phyloP scores from a whole-genome alignment of 345 rosid genomes.

The Eucalyptus marginata region DNA sequence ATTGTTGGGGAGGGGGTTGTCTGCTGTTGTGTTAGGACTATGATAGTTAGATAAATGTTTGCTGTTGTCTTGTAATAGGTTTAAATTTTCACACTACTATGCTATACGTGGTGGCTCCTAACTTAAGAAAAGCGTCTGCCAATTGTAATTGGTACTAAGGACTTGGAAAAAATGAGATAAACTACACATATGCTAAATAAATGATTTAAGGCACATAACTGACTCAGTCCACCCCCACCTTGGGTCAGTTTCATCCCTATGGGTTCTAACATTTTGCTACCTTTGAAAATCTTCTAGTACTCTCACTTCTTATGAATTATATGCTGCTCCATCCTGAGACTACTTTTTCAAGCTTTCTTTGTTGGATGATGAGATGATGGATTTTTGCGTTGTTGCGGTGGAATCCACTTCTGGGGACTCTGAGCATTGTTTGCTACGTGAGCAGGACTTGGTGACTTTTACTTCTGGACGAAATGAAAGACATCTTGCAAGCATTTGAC shows the following conservation, averaged over 20 bases:
- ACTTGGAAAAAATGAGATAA: neutral
- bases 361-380: too few species aligned
- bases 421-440: conserved; percentile 13
- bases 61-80: neutral
- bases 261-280: too few species aligned
- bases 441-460: conserved; percentile 43
- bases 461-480: conserved; percentile 18
- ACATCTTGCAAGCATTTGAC: conserved; percentile 8
- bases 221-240: neutral
- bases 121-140: neutral
- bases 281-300: too few species aligned
- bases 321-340: too few species aligned
- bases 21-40: neutral
- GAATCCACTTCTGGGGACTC: conserved; percentile 43
- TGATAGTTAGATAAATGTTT: too few species aligned
- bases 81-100: neutral
- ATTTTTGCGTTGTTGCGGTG: conserved; percentile 8
- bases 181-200: neutral
- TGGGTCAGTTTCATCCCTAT: neutral
- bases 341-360: too few species aligned
- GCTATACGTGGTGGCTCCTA: neutral
- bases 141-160: neutral
- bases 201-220: neutral
- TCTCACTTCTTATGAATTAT: too few species aligned
- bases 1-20: neutral